These are phyloP conservation scores for Pythium sukuiense DNA, from an alignment of 352 stramenopile genomes.

Conservation along the genomic window DNA sequence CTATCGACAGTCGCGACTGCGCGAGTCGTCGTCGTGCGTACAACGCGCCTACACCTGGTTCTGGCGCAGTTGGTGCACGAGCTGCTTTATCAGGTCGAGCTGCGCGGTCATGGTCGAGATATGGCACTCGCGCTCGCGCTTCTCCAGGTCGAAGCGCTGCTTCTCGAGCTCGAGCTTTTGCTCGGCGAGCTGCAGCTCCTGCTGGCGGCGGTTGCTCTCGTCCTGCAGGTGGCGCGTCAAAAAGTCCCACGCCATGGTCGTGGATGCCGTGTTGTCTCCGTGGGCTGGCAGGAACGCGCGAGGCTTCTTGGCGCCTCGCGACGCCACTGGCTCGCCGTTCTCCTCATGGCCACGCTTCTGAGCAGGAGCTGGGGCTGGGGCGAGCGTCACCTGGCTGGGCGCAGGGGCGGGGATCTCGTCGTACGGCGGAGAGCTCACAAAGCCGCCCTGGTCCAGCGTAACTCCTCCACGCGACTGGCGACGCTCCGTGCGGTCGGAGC, in stretches of 20 bases:
- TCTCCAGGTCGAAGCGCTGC: constrained; percentile 28
- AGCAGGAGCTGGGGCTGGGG: background rate
- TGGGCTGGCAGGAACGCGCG: background rate
- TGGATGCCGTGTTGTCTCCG: constrained; percentile 3
- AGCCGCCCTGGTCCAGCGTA: constrained; percentile 3
- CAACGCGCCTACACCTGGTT: background rate
- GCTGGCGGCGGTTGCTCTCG: constrained; percentile 14
- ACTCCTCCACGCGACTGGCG: constrained; percentile 16
- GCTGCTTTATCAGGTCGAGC: constrained; percentile 31
- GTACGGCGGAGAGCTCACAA: constrained; percentile 8
- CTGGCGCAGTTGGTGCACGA: constrained; percentile 20
- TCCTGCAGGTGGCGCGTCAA: constrained; percentile 24
- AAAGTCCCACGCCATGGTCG: constrained; percentile 21
- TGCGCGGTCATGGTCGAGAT: constrained; percentile 23
- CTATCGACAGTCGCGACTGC: constrained; percentile 1
- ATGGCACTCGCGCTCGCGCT: constrained; percentile 27
- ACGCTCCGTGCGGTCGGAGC: constrained; percentile 18
- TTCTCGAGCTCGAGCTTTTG: constrained; percentile 26
- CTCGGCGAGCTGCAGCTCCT: constrained; percentile 24
- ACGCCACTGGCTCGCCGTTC: constrained; percentile 10
- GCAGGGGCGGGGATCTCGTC: background rate
- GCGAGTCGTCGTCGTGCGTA: background rate
- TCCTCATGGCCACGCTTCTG: constrained; percentile 19
- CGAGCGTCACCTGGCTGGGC: background rate
- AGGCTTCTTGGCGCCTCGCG: constrained; percentile 12